Base-by-base conservation (phyloP, 2,329 filamentous ascomycete species). In the Macrophomina phaseolina region DNA sequence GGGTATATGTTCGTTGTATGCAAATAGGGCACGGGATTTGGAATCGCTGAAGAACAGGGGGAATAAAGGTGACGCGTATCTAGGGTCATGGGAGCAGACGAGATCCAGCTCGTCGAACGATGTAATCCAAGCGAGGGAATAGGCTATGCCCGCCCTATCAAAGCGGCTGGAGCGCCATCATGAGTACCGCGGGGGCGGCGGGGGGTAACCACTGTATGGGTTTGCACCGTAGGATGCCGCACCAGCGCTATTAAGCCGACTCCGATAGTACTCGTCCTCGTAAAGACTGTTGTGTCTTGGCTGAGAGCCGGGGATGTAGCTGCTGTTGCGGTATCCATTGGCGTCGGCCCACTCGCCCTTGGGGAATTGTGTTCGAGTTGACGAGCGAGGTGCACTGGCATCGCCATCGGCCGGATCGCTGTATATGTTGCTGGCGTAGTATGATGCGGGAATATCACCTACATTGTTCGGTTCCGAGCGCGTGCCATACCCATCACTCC, bases 401-500 rank as follows among this genome's bases (percentile, higher is more conserved):
- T 70, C 69, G 4, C 77, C 75, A 18, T 79, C 77, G 8, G 75
- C 73, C 1, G 70, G 58, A n/a, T 72, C 74, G 67, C 58, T 67
- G 56, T 78, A 74, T 9, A 76, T 68, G 52, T 75, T 76, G 5
- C 74, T 75, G 2, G 71, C 63, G 55, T 78, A 78, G 52, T 76
- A 76, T 55, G 66, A 72, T 36, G 65, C 66, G 3, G 76, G 73
- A 8, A 76, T 70, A 14, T 78, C 75, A 23, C 71, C 72, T 2
- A 79, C 70, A 23, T 71, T 73, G 18, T 71, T 72, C 4, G 75
- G 69, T 32, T 79, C 77, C 8, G 77, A 78, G 36, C 73, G 70
- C 0, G 72, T 77, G 18, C 75, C 76, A 36, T 76, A 75, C 71
- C 36, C 75, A 74, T 60, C 66, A 16, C 11, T 45, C 40, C 36